These are phyloP conservation scores for Gomphus sp. DNA, from an alignment of 1,284 basidiomycete species.

Conservation along the genomic window DNA sequence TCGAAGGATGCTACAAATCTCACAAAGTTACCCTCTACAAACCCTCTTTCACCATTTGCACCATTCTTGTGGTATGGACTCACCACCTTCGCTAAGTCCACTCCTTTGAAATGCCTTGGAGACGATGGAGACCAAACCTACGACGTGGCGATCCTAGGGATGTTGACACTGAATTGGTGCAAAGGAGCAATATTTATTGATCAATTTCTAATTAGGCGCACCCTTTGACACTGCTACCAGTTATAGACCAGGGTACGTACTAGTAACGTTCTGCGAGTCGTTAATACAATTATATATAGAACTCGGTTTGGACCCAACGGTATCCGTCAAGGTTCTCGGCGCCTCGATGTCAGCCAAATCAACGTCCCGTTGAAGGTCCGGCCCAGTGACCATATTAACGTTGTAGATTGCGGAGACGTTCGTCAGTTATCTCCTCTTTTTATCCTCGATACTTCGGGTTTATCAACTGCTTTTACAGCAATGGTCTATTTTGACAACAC, in stretches of 20 bases:
- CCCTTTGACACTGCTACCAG: constrained; percentile 27
- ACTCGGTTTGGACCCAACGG: constrained; percentile 30
- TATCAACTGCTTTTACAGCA: constrained; percentile 13
- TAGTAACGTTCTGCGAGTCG: neutral
- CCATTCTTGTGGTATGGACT: constrained; percentile 22
- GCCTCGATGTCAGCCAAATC: constrained; percentile 21
- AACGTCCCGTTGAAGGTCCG: constrained; percentile 24
- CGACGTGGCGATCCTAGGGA: constrained; percentile 25
- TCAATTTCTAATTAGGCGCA: constrained; percentile 16
- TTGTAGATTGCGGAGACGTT: constrained; percentile 30
- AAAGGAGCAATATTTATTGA: neutral
- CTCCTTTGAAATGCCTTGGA: constrained; percentile 24
- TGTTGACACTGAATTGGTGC: neutral
- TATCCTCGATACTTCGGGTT: neutral
- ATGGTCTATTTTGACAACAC: constrained; percentile 27
- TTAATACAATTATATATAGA: constrained; percentile 11
- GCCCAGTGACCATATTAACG: constrained; percentile 21
- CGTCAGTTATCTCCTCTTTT: constrained; percentile 19
- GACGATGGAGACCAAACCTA: constrained; percentile 18
- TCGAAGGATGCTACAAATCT: neutral
- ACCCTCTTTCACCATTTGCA: constrained; percentile 12
- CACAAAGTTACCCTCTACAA: neutral
- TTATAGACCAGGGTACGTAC: constrained; percentile 23
- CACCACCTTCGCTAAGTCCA: constrained; percentile 21
- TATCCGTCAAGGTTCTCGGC: constrained; percentile 27